Evolutionary conservation across 805 yeast genomes (phyloP).

Genomic region (Candida ovalis): DNA sequence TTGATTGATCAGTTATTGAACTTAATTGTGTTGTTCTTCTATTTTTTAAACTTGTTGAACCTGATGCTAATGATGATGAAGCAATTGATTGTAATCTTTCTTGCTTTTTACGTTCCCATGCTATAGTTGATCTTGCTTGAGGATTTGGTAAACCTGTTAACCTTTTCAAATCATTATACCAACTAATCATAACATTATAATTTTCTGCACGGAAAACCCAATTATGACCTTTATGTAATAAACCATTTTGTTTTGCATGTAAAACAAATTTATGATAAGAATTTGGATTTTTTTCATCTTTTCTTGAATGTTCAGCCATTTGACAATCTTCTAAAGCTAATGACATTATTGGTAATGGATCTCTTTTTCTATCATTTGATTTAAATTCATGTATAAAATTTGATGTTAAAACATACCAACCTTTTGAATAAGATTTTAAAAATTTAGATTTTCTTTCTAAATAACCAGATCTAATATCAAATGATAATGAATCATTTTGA

Average conservation of each 20-base stretch:
- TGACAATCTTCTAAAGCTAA: constrained; percentile 74
- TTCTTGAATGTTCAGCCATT: constrained; percentile 77
- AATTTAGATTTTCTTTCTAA: constrained; percentile 89
- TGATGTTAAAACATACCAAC: constrained; percentile 89
- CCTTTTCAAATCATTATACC: constrained; percentile 77
- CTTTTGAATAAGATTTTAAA: constrained; percentile 84
- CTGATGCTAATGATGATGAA: constrained; percentile 29
- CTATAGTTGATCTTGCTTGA: constrained; percentile 49
- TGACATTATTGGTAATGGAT: constrained; percentile 80
- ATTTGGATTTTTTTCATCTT: constrained; percentile 53
- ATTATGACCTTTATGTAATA: constrained; percentile 78
- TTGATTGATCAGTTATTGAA: constrained; percentile 15
- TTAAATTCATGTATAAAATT: constrained; percentile 88
- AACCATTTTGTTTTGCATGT: constrained; percentile 69
- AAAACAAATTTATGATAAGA: constrained; percentile 73
- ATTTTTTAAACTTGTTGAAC: constrained; percentile 7
- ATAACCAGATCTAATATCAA: constrained; percentile 68
- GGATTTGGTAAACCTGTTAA: constrained; percentile 64
- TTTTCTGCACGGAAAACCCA: constrained; percentile 94
- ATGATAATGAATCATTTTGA: constrained; percentile 65
- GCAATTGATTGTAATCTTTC: constrained; percentile 21
- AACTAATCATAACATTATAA: constrained; percentile 70
- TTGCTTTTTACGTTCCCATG: constrained; percentile 31
- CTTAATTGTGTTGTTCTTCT: constrained; percentile 16
- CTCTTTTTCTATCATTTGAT: constrained; percentile 74